Conservation (phyloP, 202 grass and related monocot species). For the Elaeis oleifera region DNA sequence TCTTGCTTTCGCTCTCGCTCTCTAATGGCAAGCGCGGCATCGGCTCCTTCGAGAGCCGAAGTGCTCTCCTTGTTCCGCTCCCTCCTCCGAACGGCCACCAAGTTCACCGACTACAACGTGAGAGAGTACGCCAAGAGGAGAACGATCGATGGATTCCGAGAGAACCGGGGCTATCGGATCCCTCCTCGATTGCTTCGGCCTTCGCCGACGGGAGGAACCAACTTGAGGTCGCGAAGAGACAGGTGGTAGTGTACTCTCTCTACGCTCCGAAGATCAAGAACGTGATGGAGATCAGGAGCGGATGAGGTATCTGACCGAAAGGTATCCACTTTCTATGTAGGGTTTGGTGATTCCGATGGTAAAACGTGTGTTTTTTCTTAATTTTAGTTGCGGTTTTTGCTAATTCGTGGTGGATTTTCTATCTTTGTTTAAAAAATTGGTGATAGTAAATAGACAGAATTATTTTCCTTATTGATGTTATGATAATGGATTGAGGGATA, state of each 20-base stretch:
- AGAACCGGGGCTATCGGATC: conserved; percentile 49
- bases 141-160: conserved; percentile 55
- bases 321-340: too few relatives aligned
- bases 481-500: too few relatives aligned
- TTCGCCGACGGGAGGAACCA: conserved; percentile 59
- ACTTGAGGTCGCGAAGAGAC: conserved; percentile 68
- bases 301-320: too few relatives aligned
- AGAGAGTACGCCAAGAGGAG: conserved; percentile 67
- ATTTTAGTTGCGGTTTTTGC: too few relatives aligned
- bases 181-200: conserved; percentile 27
- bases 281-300: conserved; percentile 61
- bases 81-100: conserved; percentile 42
- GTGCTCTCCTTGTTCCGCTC: conserved; percentile 63
- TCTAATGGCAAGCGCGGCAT: conserved; percentile 28
- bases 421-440: too few relatives aligned
- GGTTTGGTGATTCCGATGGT: too few relatives aligned
- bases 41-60: conserved; percentile 40
- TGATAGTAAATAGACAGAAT: too few relatives aligned
- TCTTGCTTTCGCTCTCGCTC: too few relatives aligned
- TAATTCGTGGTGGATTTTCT: too few relatives aligned
- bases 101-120: conserved; percentile 91
- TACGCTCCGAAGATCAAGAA: conserved; percentile 74
- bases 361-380: too few relatives aligned
- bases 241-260: conserved; percentile 59
- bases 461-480: too few relatives aligned